Conservation (phyloP, 768 basidiomycete genomes). For the Crepidotus variabilis region DNA sequence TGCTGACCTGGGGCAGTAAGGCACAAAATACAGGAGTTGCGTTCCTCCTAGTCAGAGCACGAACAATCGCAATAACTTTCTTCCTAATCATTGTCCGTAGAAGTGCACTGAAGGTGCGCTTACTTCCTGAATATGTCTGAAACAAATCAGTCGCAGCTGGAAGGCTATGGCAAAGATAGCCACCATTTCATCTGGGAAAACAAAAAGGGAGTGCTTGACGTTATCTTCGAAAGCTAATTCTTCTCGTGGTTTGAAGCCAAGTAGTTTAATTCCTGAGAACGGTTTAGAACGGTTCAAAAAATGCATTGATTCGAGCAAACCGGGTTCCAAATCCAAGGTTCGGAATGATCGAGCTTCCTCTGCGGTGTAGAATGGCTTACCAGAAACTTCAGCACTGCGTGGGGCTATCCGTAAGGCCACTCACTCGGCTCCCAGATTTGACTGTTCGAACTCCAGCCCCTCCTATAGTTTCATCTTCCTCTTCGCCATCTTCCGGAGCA, state of each 20-base stretch:
- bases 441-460: slow-evolving; percentile 37
- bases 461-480: slow-evolving; percentile 34
- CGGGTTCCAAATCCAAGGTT: slow-evolving; percentile 74
- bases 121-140: slow-evolving; percentile 76
- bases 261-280: slow-evolving; percentile 72
- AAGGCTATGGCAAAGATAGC: slow-evolving; percentile 13
- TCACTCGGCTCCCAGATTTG: slow-evolving; percentile 49
- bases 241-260: slow-evolving; percentile 81
- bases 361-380: slow-evolving; percentile 78
- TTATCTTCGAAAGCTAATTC: slow-evolving; percentile 85
- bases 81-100: slow-evolving; percentile 80
- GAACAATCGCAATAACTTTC: slow-evolving; percentile 76
- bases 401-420: slow-evolving; percentile 8
- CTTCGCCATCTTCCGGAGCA: slow-evolving; percentile 32
- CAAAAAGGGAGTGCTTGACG: slow-evolving; percentile 85
- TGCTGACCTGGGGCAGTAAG: slow-evolving; percentile 75
- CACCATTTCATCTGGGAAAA: slow-evolving; percentile 91
- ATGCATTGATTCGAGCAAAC: slow-evolving; percentile 33
- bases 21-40: slow-evolving; percentile 78
- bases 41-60: slow-evolving; percentile 66
- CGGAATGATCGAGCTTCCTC: slow-evolving; percentile 82
- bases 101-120: slow-evolving; percentile 85
- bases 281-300: neutral
- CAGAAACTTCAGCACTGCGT: slow-evolving; percentile 3
- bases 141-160: neutral